Conservation (phyloP, 2,329 filamentous ascomycete species). For the Cytospora paraplurivora region DNA sequence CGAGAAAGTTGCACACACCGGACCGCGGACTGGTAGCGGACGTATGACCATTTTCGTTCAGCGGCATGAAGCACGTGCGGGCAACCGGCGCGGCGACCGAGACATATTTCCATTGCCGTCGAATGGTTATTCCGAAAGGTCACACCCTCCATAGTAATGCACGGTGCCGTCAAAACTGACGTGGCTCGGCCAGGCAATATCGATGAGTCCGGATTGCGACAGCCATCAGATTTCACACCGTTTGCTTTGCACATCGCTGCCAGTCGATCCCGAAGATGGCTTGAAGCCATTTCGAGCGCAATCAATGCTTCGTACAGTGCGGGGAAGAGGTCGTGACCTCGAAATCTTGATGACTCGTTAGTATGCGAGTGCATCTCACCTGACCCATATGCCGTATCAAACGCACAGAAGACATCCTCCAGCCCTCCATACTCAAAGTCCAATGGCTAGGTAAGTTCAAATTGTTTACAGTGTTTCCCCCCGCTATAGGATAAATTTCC, state of each 20-base stretch:
- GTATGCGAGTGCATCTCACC: too few relatives aligned
- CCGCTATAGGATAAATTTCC: too few relatives aligned
- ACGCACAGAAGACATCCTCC: too few relatives aligned
- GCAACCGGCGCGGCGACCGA: neutral
- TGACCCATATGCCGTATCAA: too few relatives aligned
- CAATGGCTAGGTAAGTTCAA: too few relatives aligned
- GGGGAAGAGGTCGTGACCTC: too few relatives aligned
- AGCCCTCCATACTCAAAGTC: too few relatives aligned
- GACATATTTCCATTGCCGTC: neutral
- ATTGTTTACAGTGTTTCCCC: too few relatives aligned
- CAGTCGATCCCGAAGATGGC: too few relatives aligned
- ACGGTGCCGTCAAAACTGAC: neutral
- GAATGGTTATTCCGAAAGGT: neutral
- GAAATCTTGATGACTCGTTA: too few relatives aligned
- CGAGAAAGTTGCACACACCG: neutral
- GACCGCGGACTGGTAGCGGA: neutral
- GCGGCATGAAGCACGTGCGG: constrained; percentile 1
- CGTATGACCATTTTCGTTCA: neutral
- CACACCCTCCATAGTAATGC: neutral
- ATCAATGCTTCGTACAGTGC: too few relatives aligned
- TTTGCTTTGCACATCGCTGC: neutral
- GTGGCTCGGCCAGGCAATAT: neutral
- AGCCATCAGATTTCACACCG: neutral
- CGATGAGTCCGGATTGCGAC: neutral
- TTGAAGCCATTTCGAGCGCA: too few relatives aligned